A percentile compares a stretch with the other conserved stretches of the same genome.
These are phyloP conservation scores for Solanum bukasovii DNA, from an alignment of 257 asterid species.

Conservation along the genomic window DNA sequence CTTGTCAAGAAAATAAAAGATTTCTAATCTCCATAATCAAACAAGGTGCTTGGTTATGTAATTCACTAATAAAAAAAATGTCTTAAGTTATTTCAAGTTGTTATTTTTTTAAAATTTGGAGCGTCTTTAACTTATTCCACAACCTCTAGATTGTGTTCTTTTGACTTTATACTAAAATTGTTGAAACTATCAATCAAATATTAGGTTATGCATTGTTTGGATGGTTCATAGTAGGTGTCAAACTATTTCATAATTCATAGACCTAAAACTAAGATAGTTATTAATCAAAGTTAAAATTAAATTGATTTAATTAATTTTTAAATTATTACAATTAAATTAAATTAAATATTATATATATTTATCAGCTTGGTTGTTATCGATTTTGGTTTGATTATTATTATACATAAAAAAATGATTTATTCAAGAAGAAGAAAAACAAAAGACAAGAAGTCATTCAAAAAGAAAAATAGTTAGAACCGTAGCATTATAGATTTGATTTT, in stretches of 20 bases:
- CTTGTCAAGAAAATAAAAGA: neutral
- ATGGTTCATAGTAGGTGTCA: neutral
- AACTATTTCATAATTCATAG: neutral
- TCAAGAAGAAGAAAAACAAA: no score
- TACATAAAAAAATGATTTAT: no score
- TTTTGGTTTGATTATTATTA: no score
- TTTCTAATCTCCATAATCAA: neutral
- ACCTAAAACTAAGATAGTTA: neutral
- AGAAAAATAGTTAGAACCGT: neutral
- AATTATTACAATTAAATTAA: no score
- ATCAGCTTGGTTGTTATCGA: no score
- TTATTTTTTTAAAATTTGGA: neutral
- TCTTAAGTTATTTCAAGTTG: neutral
- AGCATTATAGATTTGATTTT: conserved; percentile 4
- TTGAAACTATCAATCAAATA: neutral
- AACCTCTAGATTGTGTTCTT: neutral
- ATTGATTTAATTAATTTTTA: no score
- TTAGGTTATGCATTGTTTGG: neutral
- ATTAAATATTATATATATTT: no score
- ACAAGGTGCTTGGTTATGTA: neutral
- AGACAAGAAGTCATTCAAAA: no score
- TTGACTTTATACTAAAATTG: neutral
- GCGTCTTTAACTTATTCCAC: neutral
- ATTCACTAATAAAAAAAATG: neutral
- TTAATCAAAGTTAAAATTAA: no score